Percentiles rank a stretch among this genome's conserved stretches.
phyloP scores from a whole-genome alignment of 305 asterid species.

The Ilex paraguariensis region DNA sequence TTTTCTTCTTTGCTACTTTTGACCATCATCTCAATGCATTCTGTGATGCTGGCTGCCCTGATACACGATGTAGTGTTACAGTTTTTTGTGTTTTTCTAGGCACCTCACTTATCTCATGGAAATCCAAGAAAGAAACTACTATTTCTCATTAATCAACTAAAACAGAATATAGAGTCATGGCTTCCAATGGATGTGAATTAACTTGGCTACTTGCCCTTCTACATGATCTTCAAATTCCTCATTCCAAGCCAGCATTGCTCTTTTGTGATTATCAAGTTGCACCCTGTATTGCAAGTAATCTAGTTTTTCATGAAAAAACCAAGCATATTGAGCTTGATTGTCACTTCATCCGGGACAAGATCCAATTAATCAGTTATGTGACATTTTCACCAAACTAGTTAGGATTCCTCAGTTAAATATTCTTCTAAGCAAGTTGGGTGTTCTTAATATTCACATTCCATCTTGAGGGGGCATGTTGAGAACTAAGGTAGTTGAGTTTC shows the following conservation, averaged over 20 bases:
- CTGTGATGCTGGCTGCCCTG: not conserved
- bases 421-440: not conserved
- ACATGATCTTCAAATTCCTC: not conserved
- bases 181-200: not conserved
- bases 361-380: not conserved
- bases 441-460: not conserved
- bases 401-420: too few relatives aligned
- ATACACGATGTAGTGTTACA: not conserved
- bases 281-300: too few relatives aligned
- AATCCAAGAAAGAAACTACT: too few relatives aligned
- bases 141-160: too few relatives aligned
- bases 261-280: not conserved
- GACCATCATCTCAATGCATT: not conserved
- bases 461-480: not conserved
- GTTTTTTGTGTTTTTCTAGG: not conserved
- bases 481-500: too few relatives aligned
- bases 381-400: not conserved
- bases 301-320: not conserved
- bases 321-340: not conserved
- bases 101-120: too few relatives aligned
- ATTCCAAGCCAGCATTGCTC: not conserved
- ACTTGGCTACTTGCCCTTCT: not conserved
- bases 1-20: not conserved
- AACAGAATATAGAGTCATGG: not conserved
- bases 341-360: not conserved